Percentiles rank a stretch among this genome's conserved stretches.
Conservation (phyloP, 164 flowering plant genomes). For the Vitis cinerea region DNA sequence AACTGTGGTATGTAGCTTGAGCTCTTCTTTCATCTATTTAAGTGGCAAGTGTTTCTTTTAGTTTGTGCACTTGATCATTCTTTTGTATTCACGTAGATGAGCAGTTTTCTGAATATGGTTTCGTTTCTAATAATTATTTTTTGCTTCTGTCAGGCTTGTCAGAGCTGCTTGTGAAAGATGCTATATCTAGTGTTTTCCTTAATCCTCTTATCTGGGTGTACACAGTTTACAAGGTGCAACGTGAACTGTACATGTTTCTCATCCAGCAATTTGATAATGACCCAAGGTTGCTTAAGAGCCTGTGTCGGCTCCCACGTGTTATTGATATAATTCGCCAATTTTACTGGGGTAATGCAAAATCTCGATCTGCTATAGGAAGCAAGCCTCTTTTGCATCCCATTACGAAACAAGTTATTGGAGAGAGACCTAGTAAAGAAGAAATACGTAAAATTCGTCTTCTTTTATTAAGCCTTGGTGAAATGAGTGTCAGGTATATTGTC, state of each 20-base stretch:
- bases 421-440: constrained; percentile 80
- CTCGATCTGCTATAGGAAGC: constrained; percentile 49
- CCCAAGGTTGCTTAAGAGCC: constrained; percentile 63
- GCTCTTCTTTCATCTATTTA: neutral
- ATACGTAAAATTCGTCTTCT: constrained; percentile 92
- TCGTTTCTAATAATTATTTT: constrained; percentile 1
- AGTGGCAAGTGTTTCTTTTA: neutral
- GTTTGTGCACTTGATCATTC: neutral
- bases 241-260: constrained; percentile 91
- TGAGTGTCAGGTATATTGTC: constrained; percentile 79
- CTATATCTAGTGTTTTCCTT: constrained; percentile 75
- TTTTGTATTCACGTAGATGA: neutral
- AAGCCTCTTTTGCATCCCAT: constrained; percentile 62
- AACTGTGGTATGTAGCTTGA: constrained; percentile 57
- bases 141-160: constrained; percentile 54
- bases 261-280: constrained; percentile 91
- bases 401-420: constrained; percentile 56
- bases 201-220: constrained; percentile 88
- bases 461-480: constrained; percentile 93
- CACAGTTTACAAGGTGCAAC: constrained; percentile 78
- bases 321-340: constrained; percentile 75
- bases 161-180: constrained; percentile 79
- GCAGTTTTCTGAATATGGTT: neutral
- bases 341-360: constrained; percentile 70
- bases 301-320: constrained; percentile 79